Percentiles rank a stretch among this genome's conserved stretches.
phyloP scores from a whole-genome alignment of 495 filamentous ascomycete genomes.

The Penicillium turbatum region DNA sequence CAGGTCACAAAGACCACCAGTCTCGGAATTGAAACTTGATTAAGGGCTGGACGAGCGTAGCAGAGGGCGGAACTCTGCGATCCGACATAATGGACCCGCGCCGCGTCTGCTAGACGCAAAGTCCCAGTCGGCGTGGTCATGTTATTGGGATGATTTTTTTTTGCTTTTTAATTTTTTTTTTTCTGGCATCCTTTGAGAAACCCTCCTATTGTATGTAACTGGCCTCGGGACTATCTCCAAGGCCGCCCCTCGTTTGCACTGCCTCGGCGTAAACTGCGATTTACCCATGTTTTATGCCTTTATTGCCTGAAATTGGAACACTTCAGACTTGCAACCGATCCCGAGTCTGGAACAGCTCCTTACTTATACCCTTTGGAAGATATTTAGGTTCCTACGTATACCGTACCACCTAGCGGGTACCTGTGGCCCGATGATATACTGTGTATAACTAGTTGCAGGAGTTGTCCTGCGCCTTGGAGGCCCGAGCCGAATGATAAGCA shows the following conservation, averaged over 20 bases:
- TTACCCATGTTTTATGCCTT: neutral
- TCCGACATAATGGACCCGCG: slow-evolving; percentile 8
- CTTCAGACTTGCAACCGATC: neutral
- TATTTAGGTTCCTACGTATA: no score
- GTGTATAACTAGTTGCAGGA: neutral
- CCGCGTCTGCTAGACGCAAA: slow-evolving; percentile 9
- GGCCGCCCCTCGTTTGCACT: neutral
- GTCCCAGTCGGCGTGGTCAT: slow-evolving; percentile 9
- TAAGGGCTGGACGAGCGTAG: neutral
- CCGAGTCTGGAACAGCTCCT: neutral
- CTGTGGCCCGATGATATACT: neutral
- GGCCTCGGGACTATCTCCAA: neutral
- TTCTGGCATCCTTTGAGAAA: slow-evolving; percentile 4
- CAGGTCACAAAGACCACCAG: neutral
- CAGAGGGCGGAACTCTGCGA: neutral
- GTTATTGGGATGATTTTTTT: slow-evolving; percentile 8
- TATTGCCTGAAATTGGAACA: neutral
- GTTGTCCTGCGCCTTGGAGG: neutral
- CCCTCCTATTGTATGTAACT: slow-evolving; percentile 2
- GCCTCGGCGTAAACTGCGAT: slow-evolving; percentile 4
- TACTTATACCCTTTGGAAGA: neutral
- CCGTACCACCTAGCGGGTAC: no score
- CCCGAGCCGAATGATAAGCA: neutral
- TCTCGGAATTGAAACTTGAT: neutral
- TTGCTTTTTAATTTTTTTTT: slow-evolving; percentile 3